Evolutionary conservation across 352 stramenopile species (phyloP), one percentile per base, ranked within the genome.

Genomic region (Aphanomyces invadans): DNA sequence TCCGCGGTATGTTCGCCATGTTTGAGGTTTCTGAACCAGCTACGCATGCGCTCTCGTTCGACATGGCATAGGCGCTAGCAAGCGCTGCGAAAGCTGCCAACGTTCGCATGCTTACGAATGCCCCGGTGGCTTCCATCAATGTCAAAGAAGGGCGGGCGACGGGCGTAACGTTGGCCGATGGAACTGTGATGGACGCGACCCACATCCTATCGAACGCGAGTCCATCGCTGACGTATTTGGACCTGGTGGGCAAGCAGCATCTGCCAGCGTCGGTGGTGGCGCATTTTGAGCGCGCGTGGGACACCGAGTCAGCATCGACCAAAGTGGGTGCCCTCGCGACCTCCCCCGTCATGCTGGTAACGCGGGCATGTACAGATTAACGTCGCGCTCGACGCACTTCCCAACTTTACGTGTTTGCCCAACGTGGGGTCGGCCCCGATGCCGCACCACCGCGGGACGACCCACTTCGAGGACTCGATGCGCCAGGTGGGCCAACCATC

Each of bases 401-500:
- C 88, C 3, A 92, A 93, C 49, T 96, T 96, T 66, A 78, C 68
- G 1, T 96, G 86, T 33, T 71, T 90, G 11, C 83, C 87, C 11
- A 88, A 93, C 67, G 70, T 60, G 28, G 79, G 76, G 2, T 77
- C 76, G 12, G 75, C 71, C 5, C 74, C 83, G 11, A 90, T 90
- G 75, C 76, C 75, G 1, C 86, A 93, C 45, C 89, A 97, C 54
- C 83, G 78, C 33, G 88, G 88, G 25, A 97, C 89, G 1, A 95
- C 92, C 12, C 89, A 97, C 67, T 96, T 96, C 65, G 88, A 96
- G 55, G 78, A 92, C 59, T 77, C 79, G 1, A 60, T 91, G 59
- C 39, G 79, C 17, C 81, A 89, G 70, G 83, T 88, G 62, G 15
- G 49, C n/a, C 29, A 11, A 62, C 25, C 0, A 38, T 33, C 12